Evolutionary conservation across 768 basidiomycete genomes (phyloP).

Genomic region (Kwoniella dendrophila): DNA sequence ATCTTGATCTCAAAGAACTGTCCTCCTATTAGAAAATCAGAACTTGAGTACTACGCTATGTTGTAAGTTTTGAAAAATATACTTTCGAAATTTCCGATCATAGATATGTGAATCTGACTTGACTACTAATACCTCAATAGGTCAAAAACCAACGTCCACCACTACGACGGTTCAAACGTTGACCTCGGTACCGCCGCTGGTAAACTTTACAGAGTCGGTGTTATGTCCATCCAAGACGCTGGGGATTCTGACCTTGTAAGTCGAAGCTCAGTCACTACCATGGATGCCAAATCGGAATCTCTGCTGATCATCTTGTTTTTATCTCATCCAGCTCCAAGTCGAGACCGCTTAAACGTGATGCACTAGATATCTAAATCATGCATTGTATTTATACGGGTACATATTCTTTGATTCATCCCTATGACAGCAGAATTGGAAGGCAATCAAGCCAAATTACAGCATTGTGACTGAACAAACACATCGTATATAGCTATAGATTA

Average conservation of each 20-base stretch:
- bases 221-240: constrained; percentile 94
- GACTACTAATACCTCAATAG: constrained; percentile 22
- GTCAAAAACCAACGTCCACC: constrained; percentile 97
- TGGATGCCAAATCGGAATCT: neutral
- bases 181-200: constrained; percentile 98
- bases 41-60: constrained; percentile 99
- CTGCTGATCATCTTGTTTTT: neutral
- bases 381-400: constrained; percentile 50
- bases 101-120: neutral
- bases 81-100: neutral
- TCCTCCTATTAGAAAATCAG: constrained; percentile 97
- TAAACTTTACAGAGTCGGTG: constrained; percentile 98
- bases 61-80: constrained; percentile 58
- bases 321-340: constrained; percentile 33
- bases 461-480: too few species aligned
- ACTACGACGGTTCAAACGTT: constrained; percentile 96
- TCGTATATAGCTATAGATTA: too few species aligned
- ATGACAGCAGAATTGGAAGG: neutral
- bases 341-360: constrained; percentile 45
- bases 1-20: constrained; percentile 98
- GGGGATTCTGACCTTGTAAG: constrained; percentile 86
- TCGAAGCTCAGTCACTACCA: constrained; percentile 1
- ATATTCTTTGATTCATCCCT: neutral
- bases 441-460: too few species aligned
- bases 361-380: constrained; percentile 22